A percentile compares a stretch with the other conserved stretches of the same genome.
phyloP scores from a whole-genome alignment of 805 yeast species.

The Kodamaea nitidulidarum region DNA sequence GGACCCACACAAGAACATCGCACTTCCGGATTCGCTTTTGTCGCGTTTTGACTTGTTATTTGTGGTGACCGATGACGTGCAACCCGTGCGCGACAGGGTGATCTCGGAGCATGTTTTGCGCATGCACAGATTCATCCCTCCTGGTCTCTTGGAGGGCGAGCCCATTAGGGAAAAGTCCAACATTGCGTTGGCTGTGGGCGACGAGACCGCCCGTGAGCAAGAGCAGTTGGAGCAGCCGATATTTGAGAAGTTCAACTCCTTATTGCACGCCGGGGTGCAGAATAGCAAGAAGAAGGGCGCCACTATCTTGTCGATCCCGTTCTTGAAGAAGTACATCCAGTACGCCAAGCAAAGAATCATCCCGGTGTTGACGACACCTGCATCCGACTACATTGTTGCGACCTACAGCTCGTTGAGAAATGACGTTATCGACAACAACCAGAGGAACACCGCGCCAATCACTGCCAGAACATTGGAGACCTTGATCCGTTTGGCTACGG shows the following conservation, averaged over 20 bases:
- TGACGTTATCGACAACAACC: conserved; percentile 57
- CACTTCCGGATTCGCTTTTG: conserved; percentile 90
- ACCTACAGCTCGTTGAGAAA: conserved; percentile 81
- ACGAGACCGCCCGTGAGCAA: conserved; percentile 41
- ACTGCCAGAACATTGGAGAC: conserved; percentile 99
- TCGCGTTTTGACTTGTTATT: conserved; percentile 96
- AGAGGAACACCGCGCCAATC: conserved; percentile 83
- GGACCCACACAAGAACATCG: conserved; percentile 95
- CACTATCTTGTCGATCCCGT: conserved; percentile 62
- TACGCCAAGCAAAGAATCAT: conserved; percentile 85
- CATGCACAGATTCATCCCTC: conserved; percentile 86
- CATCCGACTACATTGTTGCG: conserved; percentile 75
- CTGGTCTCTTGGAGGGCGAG: conserved; percentile 87
- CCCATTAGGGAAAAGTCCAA: conserved; percentile 78
- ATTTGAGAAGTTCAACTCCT: conserved; percentile 79
- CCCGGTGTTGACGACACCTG: conserved; percentile 74
- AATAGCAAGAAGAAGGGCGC: conserved; percentile 23
- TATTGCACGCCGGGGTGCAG: conserved; percentile 74
- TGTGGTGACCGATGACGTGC: conserved; percentile 93
- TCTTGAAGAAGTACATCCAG: conserved; percentile 87
- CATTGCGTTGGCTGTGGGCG: conserved; percentile 79
- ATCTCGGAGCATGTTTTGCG: conserved; percentile 92
- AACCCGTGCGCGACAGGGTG: conserved; percentile 76
- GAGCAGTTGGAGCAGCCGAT: conserved; percentile 51
- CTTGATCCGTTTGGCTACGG: conserved; percentile 87